Evolutionary conservation across 225 moss, liverwort and hornwort genomes (phyloP).

Genomic region (Marchantia polymorpha): DNA sequence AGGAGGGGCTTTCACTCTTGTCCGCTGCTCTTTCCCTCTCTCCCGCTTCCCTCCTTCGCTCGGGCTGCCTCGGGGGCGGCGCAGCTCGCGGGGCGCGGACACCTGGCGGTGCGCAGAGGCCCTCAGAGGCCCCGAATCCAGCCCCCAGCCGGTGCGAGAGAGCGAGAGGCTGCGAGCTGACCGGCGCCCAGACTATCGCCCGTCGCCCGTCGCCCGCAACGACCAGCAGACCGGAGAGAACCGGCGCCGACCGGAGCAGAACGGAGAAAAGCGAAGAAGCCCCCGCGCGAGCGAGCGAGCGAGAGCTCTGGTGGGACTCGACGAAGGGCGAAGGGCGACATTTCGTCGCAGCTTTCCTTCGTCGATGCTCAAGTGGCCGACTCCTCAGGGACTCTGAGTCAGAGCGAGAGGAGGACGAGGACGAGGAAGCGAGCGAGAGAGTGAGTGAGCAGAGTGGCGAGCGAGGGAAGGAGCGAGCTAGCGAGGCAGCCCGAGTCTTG

Average conservation of each 20-base stretch:
- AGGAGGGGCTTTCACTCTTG: not conserved
- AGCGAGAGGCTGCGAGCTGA: not conserved
- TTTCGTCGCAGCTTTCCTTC: too few relatives aligned
- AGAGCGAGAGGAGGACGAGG: not conserved
- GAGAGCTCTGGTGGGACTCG: too few relatives aligned
- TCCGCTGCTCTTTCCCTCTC: conserved; percentile 7
- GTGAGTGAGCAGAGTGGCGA: not conserved
- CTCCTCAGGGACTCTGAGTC: not conserved
- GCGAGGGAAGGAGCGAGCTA: not conserved
- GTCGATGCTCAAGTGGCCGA: too few relatives aligned
- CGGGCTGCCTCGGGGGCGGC: conserved; percentile 1
- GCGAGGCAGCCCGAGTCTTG: too few relatives aligned
- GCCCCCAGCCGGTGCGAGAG: not conserved
- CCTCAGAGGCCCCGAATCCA: not conserved
- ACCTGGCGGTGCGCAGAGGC: not conserved
- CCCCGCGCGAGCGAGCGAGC: too few relatives aligned
- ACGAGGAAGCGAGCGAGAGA: not conserved
- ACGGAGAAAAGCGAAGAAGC: too few relatives aligned
- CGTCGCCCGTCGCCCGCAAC: not conserved
- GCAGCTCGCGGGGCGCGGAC: not conserved
- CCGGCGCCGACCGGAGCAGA: not conserved
- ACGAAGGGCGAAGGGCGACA: too few relatives aligned
- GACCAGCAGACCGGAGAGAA: not conserved
- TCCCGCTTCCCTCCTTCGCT: too few relatives aligned
- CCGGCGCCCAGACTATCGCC: not conserved